phyloP scores from a whole-genome alignment of 495 filamentous ascomycete species.

The Tuber borchii region DNA sequence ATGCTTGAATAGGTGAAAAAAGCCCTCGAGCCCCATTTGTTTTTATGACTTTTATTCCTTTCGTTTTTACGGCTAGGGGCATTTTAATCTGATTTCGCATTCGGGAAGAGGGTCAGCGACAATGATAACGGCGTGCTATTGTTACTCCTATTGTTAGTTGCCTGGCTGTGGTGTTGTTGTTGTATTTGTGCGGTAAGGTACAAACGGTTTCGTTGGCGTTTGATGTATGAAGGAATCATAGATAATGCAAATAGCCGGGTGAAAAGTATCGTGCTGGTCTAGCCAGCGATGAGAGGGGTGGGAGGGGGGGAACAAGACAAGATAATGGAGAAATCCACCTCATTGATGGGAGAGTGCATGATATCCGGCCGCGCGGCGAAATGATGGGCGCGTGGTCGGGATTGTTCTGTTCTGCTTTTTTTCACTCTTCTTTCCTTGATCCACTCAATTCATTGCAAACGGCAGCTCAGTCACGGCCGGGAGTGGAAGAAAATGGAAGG shows the following conservation, averaged over 20 bases:
- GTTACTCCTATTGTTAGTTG: neutral
- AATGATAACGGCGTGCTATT: neutral
- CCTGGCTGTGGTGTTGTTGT: neutral
- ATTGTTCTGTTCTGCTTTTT: neutral
- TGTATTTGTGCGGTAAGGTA: neutral
- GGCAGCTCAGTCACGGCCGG: neutral
- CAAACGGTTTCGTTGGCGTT: slow-evolving; percentile 1
- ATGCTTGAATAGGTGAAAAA: neutral
- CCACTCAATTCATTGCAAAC: neutral
- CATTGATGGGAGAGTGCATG: neutral
- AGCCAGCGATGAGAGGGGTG: neutral
- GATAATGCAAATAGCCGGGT: slow-evolving; percentile 3
- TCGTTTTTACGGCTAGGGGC: neutral
- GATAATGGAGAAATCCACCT: neutral
- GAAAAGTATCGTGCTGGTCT: neutral
- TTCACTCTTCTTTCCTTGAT: neutral
- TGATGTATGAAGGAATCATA: neutral
- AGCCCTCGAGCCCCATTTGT: neutral
- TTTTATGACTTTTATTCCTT: neutral
- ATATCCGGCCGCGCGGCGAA: slow-evolving; percentile 3
- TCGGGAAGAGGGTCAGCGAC: neutral
- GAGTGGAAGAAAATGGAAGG: neutral
- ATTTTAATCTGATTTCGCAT: neutral
- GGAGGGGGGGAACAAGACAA: neutral
- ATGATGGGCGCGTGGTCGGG: neutral